These are phyloP conservation scores for Dioscorea dumetorum DNA, from an alignment of 106 monocot genomes.

Conservation along the genomic window DNA sequence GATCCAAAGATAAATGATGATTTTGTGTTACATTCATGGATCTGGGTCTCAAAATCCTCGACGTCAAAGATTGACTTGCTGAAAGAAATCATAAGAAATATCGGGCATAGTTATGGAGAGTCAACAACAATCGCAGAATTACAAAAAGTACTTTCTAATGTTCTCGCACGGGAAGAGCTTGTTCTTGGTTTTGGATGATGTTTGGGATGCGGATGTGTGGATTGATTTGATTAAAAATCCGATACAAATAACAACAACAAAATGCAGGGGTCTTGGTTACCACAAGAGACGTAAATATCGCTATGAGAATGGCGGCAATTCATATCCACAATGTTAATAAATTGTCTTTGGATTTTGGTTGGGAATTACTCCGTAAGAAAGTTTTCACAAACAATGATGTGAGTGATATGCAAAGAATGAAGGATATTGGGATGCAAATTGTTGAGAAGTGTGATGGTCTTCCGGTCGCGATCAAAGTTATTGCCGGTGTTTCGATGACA, in stretches of 20 bases:
- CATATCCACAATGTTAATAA: constrained; percentile 11
- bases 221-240: constrained; percentile 14
- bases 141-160: not conserved
- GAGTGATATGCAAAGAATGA: constrained; percentile 3
- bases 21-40: not conserved
- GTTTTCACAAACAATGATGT: not conserved
- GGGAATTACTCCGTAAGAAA: constrained; percentile 19
- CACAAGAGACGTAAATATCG: constrained; percentile 15
- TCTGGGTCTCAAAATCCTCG: not conserved
- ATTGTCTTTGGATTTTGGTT: constrained; percentile 11
- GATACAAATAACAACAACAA: not conserved
- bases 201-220: constrained; percentile 26
- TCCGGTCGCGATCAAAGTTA: constrained; percentile 40
- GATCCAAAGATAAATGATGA: not conserved
- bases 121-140: constrained; percentile 4
- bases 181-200: constrained; percentile 38
- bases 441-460: constrained; percentile 24
- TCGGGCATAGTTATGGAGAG: not conserved
- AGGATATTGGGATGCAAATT: constrained; percentile 22
- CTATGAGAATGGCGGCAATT: constrained; percentile 5
- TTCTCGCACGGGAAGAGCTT: constrained; percentile 6
- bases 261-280: constrained; percentile 19
- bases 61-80: not conserved
- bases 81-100: not conserved
- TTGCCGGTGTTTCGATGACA: constrained; percentile 17